A percentile compares a stretch with the other conserved stretches of the same genome.
phyloP scores from a whole-genome alignment of 208 protist genomes.

The Trypanosoma melophagium region DNA sequence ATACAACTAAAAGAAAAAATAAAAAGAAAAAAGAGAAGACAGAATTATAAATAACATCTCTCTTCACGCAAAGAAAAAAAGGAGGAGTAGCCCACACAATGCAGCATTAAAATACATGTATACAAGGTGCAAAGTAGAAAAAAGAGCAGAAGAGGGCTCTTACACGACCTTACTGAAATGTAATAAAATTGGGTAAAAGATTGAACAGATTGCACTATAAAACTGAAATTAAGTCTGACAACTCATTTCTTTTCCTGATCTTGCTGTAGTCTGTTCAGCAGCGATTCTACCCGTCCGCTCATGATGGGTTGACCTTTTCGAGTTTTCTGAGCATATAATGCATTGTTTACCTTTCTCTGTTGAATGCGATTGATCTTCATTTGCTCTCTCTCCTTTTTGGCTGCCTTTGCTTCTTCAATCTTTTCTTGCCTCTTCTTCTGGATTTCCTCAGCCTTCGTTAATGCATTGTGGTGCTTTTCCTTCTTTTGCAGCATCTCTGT shows the following conservation, averaged over 20 bases:
- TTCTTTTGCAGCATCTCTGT: conserved; percentile 62
- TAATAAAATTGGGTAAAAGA: not conserved
- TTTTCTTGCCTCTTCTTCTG: conserved; percentile 57
- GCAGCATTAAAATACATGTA: too few relatives aligned
- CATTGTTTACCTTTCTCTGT: conserved; percentile 47
- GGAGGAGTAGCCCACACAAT: conserved; percentile 8
- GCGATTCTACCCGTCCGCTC: conserved; percentile 60
- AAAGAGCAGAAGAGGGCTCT: conserved; percentile 7
- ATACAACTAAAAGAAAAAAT: conserved; percentile 4
- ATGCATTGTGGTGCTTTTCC: conserved; percentile 57
- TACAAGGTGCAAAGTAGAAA: not conserved
- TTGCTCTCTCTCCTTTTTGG: conserved; percentile 40
- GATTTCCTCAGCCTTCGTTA: conserved; percentile 57
- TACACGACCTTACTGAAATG: not conserved
- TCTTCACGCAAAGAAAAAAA: conserved; percentile 17
- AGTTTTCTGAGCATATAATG: conserved; percentile 65
- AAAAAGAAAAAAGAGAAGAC: conserved; percentile 14
- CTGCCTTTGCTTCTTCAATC: conserved; percentile 39
- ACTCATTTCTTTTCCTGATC: conserved; percentile 15
- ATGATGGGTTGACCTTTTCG: conserved; percentile 81
- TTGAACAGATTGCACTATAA: not conserved
- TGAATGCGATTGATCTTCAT: conserved; percentile 51
- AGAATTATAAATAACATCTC: not conserved
- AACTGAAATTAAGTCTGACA: not conserved
- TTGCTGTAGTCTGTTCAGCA: conserved; percentile 59